Base-by-base conservation (phyloP, 2,329 filamentous ascomycete species). In the Ceratocystis huliohia region DNA sequence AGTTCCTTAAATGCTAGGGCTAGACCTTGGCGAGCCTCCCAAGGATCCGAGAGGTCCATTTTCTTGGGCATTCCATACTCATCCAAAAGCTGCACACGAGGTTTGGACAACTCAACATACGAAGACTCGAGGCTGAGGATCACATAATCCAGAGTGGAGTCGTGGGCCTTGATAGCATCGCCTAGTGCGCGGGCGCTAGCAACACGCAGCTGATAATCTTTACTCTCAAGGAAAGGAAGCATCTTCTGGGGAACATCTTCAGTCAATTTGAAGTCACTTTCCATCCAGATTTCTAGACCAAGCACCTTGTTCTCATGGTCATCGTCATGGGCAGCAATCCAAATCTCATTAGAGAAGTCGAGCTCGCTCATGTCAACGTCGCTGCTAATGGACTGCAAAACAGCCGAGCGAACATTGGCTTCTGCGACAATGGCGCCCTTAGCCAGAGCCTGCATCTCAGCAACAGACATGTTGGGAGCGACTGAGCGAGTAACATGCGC, bases 21-120 rank as follows among this genome's bases (percentile, higher is more conserved):
- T 71, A 96, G 87, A 65, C 94, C 94, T 72, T 96, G 92, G 70
- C 95, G 84, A 13, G 85, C 84, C 74, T 96, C 91, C 93, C 93
- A 99, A 1, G 88, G 88, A 75, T 99, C 94, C 4, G 88, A 83
- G 10, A 91, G 79, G 70, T 97, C 90, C 73, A 88, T 86, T 77
- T 96, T 97, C 72, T 86, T 88, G 2, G 91, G 89, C 89, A 99
- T 96, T 65, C 95, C 94, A 73, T 91, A 97, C 69, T 93, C 88
- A 73, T 99, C 93, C 48, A 93, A 85, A 72, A 93, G 86, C 10
- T 91, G 90, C 61, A 88, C 84, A 68, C 88, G 86, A 1, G 91
- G 89, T 74, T 94, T 95, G 5, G 89, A 88, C 70, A 93, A 83
- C 69, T 92, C 86, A 57, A 81, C 75, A 74, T 99, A 99, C 1